phyloP scores from a whole-genome alignment of 2,329 filamentous ascomycete species.

The Fusarium abutilonis region DNA sequence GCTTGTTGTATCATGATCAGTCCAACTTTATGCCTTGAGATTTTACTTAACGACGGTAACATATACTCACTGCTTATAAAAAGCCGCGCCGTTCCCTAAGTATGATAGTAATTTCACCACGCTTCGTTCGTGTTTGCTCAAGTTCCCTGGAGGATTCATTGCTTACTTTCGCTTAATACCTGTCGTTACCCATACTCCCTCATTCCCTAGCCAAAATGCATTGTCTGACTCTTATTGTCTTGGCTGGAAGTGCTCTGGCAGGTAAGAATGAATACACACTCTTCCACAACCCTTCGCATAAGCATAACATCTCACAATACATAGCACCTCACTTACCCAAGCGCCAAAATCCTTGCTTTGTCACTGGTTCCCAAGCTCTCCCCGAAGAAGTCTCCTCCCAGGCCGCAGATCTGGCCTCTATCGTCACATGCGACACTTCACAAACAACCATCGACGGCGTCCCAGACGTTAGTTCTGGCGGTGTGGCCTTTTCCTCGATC shows the following conservation, averaged over 20 bases:
- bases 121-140: neutral
- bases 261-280: conserved; percentile 21
- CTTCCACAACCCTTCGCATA: neutral
- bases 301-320: neutral
- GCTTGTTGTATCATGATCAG: conserved; percentile 9
- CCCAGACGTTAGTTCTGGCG: conserved; percentile 65
- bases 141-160: conserved; percentile 17
- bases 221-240: conserved; percentile 24
- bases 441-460: conserved; percentile 62
- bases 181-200: neutral
- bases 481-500: conserved; percentile 62
- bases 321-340: conserved; percentile 33
- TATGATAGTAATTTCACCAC: conserved; percentile 6
- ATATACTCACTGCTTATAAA: conserved; percentile 29
- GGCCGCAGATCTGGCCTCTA: conserved; percentile 54
- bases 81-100: conserved; percentile 2
- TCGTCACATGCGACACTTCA: conserved; percentile 60
- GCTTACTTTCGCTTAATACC: neutral
- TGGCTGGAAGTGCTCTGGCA: conserved; percentile 33
- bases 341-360: conserved; percentile 60
- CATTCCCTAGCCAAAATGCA: conserved; percentile 31
- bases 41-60: conserved; percentile 18
- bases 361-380: conserved; percentile 61
- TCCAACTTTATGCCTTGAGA: conserved; percentile 11
- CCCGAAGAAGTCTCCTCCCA: conserved; percentile 60